These are phyloP conservation scores for Plasmodium berghei DNA, from an alignment of 169 alveolate genomes.

Conservation along the genomic window DNA sequence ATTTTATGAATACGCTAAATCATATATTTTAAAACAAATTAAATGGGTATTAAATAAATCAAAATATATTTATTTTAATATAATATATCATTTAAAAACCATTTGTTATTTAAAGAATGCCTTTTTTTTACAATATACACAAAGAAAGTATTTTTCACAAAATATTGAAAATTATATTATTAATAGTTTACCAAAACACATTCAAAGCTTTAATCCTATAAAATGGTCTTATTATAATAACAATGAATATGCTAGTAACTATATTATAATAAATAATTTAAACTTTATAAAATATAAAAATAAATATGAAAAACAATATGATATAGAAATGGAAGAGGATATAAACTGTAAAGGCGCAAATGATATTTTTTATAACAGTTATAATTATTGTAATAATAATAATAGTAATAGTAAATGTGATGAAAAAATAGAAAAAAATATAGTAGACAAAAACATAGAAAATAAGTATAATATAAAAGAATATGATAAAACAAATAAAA, in stretches of 20 bases:
- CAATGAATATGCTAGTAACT: constrained; percentile 37
- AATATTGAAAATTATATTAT: constrained; percentile 2
- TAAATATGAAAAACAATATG: constrained; percentile 18
- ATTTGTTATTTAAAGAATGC: constrained; percentile 6
- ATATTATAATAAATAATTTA: constrained; percentile 33
- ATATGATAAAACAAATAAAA: background rate
- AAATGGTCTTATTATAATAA: constrained; percentile 3
- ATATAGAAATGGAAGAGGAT: constrained; percentile 31
- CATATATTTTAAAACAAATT: constrained; percentile 4
- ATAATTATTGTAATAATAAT: constrained; percentile 1
- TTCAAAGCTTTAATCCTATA: constrained; percentile 1
- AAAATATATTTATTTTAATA: constrained; percentile 7
- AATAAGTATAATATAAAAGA: background rate
- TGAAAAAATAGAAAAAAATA: background rate
- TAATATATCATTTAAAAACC: constrained; percentile 7
- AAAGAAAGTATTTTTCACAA: constrained; percentile 6
- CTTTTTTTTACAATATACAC: constrained; percentile 2
- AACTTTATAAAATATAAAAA: constrained; percentile 17
- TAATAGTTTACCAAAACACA: constrained; percentile 24
- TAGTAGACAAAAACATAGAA: constrained; percentile 5
- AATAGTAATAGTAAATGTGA: background rate
- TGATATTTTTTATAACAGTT: background rate
- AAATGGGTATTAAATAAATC: constrained; percentile 19
- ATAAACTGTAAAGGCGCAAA: constrained; percentile 5
- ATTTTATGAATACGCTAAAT: background rate